Evolutionary conservation across 352 stramenopile genomes (phyloP), one percentile per base, ranked within the genome.

Genomic region (Phytopythium litorale): DNA sequence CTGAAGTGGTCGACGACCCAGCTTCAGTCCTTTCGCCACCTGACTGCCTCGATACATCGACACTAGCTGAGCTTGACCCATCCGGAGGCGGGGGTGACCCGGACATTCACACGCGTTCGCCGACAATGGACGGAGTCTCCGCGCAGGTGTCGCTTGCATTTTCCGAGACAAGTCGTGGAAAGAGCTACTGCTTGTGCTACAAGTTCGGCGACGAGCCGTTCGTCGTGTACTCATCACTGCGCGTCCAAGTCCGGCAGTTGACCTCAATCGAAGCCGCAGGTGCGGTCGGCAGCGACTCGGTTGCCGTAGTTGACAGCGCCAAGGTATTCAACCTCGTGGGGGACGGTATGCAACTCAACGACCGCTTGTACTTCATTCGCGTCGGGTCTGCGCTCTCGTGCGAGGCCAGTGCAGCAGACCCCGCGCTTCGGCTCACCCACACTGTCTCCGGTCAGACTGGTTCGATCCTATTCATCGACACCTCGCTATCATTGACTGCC

Each of bases 191-290:
- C 30, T 58, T 91, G 4, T 91, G 81, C 51, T 89, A 87, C 66
- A 83, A 87, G 48, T 91, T 89, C 61, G 81, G 76, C 7, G 72
- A 70, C n/a, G 79, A 91, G 21, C 81, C 81, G 4, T 91, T 75
- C 58, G 74, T 63, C 13, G 64, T 88, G 9, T 91, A 89, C 40
- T 62, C 73, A 4, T 38, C 37, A 0, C 67, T 88, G 7, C 66
- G 62, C 46, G 53, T 91, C 33, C 62, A 81, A 66, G 73, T 91
- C 11, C 81, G 78, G 15, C 65, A 87, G 37, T 57, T 91, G 7
- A 13, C 49, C 16, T 45, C 56, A 1, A 69, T 91, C 4, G 25
- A 68, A 45, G 68, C 77, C 0, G 40, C 55, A 15, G 62, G 37
- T 30, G 38, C 28, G 5, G 63, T 59, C 40, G 78, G 79, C 19